Base-by-base conservation (phyloP, 164 flowering plant species). In the Umbilicus rupestris region DNA sequence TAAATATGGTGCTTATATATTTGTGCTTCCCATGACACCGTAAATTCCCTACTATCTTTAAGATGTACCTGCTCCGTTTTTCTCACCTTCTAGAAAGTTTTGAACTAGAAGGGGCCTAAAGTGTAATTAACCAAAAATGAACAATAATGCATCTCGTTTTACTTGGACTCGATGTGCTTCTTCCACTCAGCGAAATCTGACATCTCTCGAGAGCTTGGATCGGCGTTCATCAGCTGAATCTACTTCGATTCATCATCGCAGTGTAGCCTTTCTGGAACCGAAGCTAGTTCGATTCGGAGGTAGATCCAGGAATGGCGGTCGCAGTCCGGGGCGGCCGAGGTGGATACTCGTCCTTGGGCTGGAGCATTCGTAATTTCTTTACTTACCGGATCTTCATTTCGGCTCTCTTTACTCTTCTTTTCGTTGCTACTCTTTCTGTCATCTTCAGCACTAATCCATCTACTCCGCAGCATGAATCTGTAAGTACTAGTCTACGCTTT, bases 321-420 rank as follows among this genome's bases (percentile, higher is more conserved):
- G 81, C 84, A 42, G 77, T 71, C 29, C 77, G 87, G 30, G 78
- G 80, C 39, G 70, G 81, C 68, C 76, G 80, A 8, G 69, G 77
- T 20, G 82, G 78, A 11, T 11, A 63, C 28, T 39, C 58, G 66
- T 67, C 66, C 6, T 7, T 35, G 6, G 37, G 37, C 0, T 5
- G 37, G 66, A 69, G 69, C 11, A 60, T 82, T 39, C 82, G 91
- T 16, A 70, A 72, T 74, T 78, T 85, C 75, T 85, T 89, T 79
- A 82, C 90, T 22, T 88, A 84, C 81, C 75, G 88, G 76, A 74
- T 93, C 81, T 88, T 90, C 69, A 82, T 86, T 62, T 87, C 97
- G 26, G 92, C 96, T 55, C 75, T 89, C 79, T 83, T 90, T 69
- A 82, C 92, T 33, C 84, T 93, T 28, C 91, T 93, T 76, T 93